Percentiles rank a stretch among this genome's conserved stretches.
Evolutionary conservation across 2,329 filamentous ascomycete genomes (phyloP).

Genomic region (Pseudocercospora ulei): DNA sequence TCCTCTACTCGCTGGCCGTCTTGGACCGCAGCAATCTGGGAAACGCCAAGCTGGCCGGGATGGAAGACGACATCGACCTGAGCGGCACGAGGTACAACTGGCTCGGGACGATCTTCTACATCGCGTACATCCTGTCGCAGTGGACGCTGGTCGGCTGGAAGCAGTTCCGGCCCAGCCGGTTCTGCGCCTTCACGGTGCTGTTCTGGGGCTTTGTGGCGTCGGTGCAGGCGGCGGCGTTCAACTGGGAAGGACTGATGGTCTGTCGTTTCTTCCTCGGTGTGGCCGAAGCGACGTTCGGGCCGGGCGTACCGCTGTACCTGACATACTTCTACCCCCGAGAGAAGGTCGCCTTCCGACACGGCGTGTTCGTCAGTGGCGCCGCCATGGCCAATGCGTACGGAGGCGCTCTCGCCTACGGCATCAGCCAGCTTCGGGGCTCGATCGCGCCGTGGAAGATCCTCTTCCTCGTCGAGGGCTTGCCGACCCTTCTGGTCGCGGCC

Average conservation of each 20-base stretch:
- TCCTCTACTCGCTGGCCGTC: slow-evolving; percentile 30
- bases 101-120: slow-evolving; percentile 48
- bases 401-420: slow-evolving; percentile 54
- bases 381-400: slow-evolving; percentile 73
- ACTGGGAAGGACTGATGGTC: slow-evolving; percentile 43
- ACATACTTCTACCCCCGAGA: slow-evolving; percentile 53
- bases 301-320: slow-evolving; percentile 53
- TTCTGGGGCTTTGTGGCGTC: slow-evolving; percentile 43
- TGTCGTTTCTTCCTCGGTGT: slow-evolving; percentile 43
- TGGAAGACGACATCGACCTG: slow-evolving; percentile 42
- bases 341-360: slow-evolving; percentile 48
- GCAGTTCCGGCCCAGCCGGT: slow-evolving; percentile 33
- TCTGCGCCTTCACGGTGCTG: slow-evolving; percentile 39
- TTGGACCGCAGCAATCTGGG: slow-evolving; percentile 33
- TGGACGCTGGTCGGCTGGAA: slow-evolving; percentile 43
- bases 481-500: slow-evolving; percentile 48
- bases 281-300: slow-evolving; percentile 32
- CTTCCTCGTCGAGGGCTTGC: slow-evolving; percentile 55
- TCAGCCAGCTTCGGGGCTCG: slow-evolving; percentile 50
- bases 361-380: slow-evolving; percentile 47
- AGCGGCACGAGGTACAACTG: slow-evolving; percentile 42
- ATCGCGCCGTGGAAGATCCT: slow-evolving; percentile 55
- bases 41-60: slow-evolving; percentile 38
- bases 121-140: slow-evolving; percentile 37
- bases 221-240: slow-evolving; percentile 40